phyloP scores from a whole-genome alignment of 345 rosid genomes.

The Aethionema arabicum region DNA sequence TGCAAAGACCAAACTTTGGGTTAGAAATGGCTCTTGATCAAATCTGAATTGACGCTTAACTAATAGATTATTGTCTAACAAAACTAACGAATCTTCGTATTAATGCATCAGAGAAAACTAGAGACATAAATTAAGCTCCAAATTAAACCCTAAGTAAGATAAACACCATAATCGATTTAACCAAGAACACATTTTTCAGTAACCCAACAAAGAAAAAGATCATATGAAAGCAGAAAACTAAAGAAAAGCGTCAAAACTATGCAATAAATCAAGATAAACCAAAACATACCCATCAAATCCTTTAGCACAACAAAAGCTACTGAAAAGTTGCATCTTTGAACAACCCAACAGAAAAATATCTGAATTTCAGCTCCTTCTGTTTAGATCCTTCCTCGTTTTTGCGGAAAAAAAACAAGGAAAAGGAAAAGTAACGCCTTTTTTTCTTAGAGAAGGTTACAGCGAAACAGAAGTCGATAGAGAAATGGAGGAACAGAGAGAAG shows the following conservation, averaged over 20 bases:
- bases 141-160: slow-evolving; percentile 16
- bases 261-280: slow-evolving; percentile 21
- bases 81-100: too few species aligned
- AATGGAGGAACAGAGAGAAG: neutral
- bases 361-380: slow-evolving; percentile 18
- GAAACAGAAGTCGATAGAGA: slow-evolving; percentile 2
- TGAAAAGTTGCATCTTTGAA: slow-evolving; percentile 61
- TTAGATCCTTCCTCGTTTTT: slow-evolving; percentile 13
- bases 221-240: neutral
- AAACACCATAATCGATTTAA: slow-evolving; percentile 19
- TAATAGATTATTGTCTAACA: too few species aligned
- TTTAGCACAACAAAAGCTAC: slow-evolving; percentile 68
- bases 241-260: slow-evolving; percentile 12
- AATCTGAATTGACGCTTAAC: neutral
- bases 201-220: slow-evolving; percentile 12
- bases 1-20: neutral
- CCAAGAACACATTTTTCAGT: slow-evolving; percentile 21
- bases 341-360: neutral
- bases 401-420: neutral
- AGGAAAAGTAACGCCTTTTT: slow-evolving; percentile 22
- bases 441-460: slow-evolving; percentile 26
- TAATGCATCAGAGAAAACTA: too few species aligned
- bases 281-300: slow-evolving; percentile 62
- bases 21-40: neutral
- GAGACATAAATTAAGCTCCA: neutral